These are phyloP conservation scores for Pyracantha coccinea DNA, from an alignment of 331 rosid species.

Conservation along the genomic window DNA sequence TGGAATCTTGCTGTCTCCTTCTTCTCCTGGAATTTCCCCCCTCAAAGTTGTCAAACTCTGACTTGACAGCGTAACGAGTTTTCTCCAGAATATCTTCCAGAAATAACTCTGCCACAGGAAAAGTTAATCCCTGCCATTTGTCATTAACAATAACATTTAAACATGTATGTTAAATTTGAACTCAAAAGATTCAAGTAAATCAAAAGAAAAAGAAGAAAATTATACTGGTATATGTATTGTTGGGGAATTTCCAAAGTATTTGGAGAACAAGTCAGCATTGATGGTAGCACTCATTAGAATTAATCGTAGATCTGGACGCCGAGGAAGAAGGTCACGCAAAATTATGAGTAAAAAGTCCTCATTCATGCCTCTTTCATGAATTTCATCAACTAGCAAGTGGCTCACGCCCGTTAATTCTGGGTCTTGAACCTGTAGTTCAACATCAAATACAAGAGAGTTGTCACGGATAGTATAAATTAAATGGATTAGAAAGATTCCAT, in stretches of 20 bases:
- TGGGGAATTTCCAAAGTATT: conserved; percentile 78
- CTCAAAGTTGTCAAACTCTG: conserved; percentile 65
- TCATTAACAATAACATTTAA: conserved; percentile 1
- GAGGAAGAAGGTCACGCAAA: conserved; percentile 87
- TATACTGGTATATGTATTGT: conserved; percentile 74
- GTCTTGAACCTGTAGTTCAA: conserved; percentile 73
- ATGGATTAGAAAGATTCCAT: conserved; percentile 8
- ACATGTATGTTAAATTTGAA: conserved; percentile 9
- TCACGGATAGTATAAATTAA: not conserved
- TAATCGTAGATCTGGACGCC: conserved; percentile 85
- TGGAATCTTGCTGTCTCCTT: conserved; percentile 76
- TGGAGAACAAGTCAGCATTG: conserved; percentile 88
- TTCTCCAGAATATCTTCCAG: conserved; percentile 92
- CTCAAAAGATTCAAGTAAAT: not conserved
- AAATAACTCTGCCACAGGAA: conserved; percentile 71
- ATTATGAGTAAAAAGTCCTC: conserved; percentile 87
- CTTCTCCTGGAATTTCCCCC: conserved; percentile 70
- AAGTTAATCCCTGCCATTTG: conserved; percentile 72
- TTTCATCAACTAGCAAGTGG: conserved; percentile 95
- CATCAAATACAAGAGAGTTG: conserved; percentile 18
- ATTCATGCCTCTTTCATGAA: conserved; percentile 99
- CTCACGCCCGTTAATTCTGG: conserved; percentile 74
- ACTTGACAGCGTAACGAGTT: conserved; percentile 58
- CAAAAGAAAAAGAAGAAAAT: conserved; percentile 15
- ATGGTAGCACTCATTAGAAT: conserved; percentile 97